Evolutionary conservation across 371 early-diverging fungal genomes (phyloP).

Genomic region (Lichtheimia ornata): DNA sequence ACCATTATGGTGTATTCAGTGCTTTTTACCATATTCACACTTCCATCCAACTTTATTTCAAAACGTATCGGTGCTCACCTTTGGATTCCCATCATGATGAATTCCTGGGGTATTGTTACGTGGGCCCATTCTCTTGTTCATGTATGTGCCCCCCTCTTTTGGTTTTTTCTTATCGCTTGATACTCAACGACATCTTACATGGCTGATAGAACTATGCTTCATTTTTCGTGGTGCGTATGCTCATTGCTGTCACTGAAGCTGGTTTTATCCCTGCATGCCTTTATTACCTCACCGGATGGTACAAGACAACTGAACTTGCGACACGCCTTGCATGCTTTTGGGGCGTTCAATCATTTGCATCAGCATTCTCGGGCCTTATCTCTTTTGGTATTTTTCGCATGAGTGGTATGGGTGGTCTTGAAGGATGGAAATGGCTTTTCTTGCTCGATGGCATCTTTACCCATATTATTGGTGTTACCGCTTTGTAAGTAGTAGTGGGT

Average conservation of each 20-base stretch:
- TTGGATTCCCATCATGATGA: slow-evolving; percentile 64
- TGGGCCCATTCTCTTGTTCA: slow-evolving; percentile 39
- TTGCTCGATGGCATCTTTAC: slow-evolving; percentile 56
- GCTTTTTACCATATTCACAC: slow-evolving; percentile 36
- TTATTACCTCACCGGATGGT: slow-evolving; percentile 58
- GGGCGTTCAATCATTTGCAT: slow-evolving; percentile 59
- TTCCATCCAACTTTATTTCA: slow-evolving; percentile 52
- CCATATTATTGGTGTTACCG: slow-evolving; percentile 41
- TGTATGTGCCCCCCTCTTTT: slow-evolving; percentile 13
- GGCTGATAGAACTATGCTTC: slow-evolving; percentile 21
- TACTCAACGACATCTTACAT: no score
- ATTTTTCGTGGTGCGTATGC: slow-evolving; percentile 27
- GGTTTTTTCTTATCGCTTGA: no score
- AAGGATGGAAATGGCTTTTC: slow-evolving; percentile 65
- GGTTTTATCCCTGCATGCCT: slow-evolving; percentile 62
- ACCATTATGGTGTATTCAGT: slow-evolving; percentile 36
- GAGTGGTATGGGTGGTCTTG: slow-evolving; percentile 52
- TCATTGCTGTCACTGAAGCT: slow-evolving; percentile 46
- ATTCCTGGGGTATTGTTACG: slow-evolving; percentile 59
- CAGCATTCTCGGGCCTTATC: slow-evolving; percentile 59
- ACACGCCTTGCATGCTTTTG: slow-evolving; percentile 62
- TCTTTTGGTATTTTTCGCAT: slow-evolving; percentile 59
- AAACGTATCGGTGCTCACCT: slow-evolving; percentile 56
- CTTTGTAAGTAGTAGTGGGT: slow-evolving; percentile 27
- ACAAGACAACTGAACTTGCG: slow-evolving; percentile 61